Evolutionary conservation across 2,329 filamentous ascomycete genomes (phyloP), one percentile per base, ranked within the genome.

Genomic region (Penicillium sp.): DNA sequence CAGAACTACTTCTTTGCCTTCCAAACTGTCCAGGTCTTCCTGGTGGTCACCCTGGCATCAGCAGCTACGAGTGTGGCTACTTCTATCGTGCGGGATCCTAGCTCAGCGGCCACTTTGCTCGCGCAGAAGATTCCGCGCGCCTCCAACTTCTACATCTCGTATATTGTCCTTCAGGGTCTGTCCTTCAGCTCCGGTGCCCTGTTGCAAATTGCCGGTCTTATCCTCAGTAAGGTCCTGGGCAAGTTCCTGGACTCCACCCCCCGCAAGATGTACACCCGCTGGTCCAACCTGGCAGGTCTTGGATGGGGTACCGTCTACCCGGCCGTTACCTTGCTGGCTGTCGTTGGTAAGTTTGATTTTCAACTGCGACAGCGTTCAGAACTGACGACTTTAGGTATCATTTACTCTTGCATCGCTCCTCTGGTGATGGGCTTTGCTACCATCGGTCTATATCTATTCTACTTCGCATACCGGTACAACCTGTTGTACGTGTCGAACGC

Each of bases 141-240:
- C 0, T 89, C 88, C 44, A 96, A 94, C 66, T 93, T 96, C 59
- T 98, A 95, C 64, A 82, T 96, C 13, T 86, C 84, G 0, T 98
- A 96, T 67, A 93, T 98, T 50, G 79, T 96, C 20, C 77, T 98
- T 2, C 92, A 96, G 64, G 93, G 90, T 22, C 65, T 96, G 41
- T 82, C 82, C 1, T 80, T 90, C 44, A 84, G 87, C 3, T 76
- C 85, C 0, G 77, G 81, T 31, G 76, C 84, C 1, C 65, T 96
- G 4, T 72, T 93, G 2, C 86, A 93, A 51, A 74, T 84, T 31
- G 70, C 66, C 13, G 86, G 87, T 11, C 74, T 96, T 34, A 64
- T 89, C 31, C 64, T 93, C 18, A 85, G 84, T 57, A 79, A 79
- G 34, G 59, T 94, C 4, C 69, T 89, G 31, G 85, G 88, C 61